Evolutionary conservation across 805 yeast genomes (phyloP).

Genomic region (Candida qinlingensis): DNA sequence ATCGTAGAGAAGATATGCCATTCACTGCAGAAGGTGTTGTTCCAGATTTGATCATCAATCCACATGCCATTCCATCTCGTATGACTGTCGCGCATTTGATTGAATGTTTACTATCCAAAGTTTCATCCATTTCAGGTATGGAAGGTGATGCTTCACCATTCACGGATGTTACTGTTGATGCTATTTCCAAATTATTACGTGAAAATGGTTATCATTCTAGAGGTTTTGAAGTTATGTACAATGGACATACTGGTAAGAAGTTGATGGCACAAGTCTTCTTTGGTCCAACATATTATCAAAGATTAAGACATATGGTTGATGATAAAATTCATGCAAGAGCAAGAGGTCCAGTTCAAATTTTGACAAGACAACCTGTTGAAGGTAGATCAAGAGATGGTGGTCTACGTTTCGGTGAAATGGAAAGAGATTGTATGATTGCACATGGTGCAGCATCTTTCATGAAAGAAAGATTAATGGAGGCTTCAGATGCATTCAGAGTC

Average conservation of each 20-base stretch:
- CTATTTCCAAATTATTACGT: slow-evolving; percentile 84
- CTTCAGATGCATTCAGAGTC: slow-evolving; percentile 97
- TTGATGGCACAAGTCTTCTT: slow-evolving; percentile 97
- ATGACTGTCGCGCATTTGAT: slow-evolving; percentile 99
- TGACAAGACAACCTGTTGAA: slow-evolving; percentile 97
- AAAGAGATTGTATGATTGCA: slow-evolving; percentile 99
- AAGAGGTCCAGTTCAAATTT: slow-evolving; percentile 96
- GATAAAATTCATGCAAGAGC: slow-evolving; percentile 99
- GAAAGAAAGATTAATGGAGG: slow-evolving; percentile 97
- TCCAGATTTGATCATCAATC: slow-evolving; percentile 95
- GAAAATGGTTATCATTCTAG: slow-evolving; percentile 97
- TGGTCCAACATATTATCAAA: slow-evolving; percentile 99
- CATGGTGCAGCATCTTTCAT: slow-evolving; percentile 99
- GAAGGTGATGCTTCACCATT: slow-evolving; percentile 99
- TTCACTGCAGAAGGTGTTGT: slow-evolving; percentile 93
- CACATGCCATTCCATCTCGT: slow-evolving; percentile 99
- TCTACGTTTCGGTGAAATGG: slow-evolving; percentile 99
- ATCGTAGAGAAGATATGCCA: slow-evolving; percentile 98
- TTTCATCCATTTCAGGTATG: slow-evolving; percentile 87
- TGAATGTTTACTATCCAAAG: slow-evolving; percentile 94
- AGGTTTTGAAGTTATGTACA: slow-evolving; percentile 98
- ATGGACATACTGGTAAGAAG: slow-evolving; percentile 98
- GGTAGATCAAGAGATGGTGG: slow-evolving; percentile 99
- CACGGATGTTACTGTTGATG: slow-evolving; percentile 97
- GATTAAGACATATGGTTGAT: slow-evolving; percentile 98